Evolutionary conservation across 1,139 yeast genomes (phyloP).

Genomic region (Wickerhamomyces sp.): DNA sequence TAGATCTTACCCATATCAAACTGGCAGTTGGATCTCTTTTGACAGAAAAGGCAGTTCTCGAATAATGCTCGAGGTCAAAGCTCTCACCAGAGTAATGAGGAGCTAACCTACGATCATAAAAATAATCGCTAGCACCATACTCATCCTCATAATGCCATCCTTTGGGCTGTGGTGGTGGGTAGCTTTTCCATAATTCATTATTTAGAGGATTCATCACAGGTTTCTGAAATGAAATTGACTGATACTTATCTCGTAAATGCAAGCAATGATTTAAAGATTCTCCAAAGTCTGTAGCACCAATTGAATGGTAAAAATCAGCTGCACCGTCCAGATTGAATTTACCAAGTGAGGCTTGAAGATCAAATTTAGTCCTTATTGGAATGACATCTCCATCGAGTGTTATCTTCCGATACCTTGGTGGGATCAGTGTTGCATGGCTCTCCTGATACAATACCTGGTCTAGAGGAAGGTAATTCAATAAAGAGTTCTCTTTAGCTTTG

Average conservation of each 20-base stretch:
- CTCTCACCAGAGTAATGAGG: conserved; percentile 23
- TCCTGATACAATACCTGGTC: conserved; percentile 17
- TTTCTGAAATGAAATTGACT: conserved; percentile 15
- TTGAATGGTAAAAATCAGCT: conserved; percentile 4
- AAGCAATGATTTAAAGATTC: conserved; percentile 4
- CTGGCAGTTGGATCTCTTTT: not conserved
- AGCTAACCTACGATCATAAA: conserved; percentile 14
- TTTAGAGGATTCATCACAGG: conserved; percentile 20
- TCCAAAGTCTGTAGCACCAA: conserved; percentile 10
- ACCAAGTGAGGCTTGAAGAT: conserved; percentile 20
- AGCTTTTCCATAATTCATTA: conserved; percentile 17
- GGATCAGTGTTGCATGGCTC: conserved; percentile 17
- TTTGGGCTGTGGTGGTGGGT: conserved; percentile 20
- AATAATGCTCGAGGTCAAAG: conserved; percentile 17
- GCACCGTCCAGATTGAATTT: conserved; percentile 8
- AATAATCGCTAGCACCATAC: conserved; percentile 21
- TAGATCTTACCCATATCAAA: not conserved
- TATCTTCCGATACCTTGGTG: conserved; percentile 9
- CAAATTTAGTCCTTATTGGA: conserved; percentile 18
- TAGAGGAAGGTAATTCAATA: conserved; percentile 4
- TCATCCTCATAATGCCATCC: conserved; percentile 26
- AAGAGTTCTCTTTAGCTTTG: conserved; percentile 2
- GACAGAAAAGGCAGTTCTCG: not conserved
- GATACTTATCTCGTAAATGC: conserved; percentile 16
- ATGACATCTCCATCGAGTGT: conserved; percentile 20